These are phyloP conservation scores for Tolypocladium album DNA, from an alignment of 2,329 filamentous ascomycete species.

Conservation along the genomic window DNA sequence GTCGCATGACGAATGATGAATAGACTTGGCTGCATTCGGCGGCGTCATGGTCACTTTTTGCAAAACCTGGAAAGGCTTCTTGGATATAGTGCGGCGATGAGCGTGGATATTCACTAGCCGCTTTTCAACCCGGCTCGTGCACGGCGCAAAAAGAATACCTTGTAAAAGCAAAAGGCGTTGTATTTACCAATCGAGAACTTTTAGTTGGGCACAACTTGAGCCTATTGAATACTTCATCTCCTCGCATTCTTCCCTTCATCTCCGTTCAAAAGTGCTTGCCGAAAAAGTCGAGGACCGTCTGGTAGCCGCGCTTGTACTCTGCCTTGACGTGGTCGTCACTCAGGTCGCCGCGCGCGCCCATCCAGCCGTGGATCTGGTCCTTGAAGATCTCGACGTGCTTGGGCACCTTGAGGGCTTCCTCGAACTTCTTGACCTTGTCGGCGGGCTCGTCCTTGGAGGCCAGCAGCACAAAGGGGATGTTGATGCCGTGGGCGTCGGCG, in stretches of 20 bases:
- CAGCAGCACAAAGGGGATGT: constrained; percentile 50
- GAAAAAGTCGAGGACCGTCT: constrained; percentile 48
- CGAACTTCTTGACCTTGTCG: constrained; percentile 45
- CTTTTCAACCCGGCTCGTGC: background rate
- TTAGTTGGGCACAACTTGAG: background rate
- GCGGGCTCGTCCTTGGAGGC: constrained; percentile 54
- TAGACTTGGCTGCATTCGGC: background rate
- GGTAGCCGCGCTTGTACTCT: constrained; percentile 53
- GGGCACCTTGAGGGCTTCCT: constrained; percentile 38
- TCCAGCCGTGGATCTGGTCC: constrained; percentile 64
- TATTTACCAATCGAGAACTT: background rate
- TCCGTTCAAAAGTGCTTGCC: constrained; percentile 31
- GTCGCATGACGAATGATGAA: background rate
- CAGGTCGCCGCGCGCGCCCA: constrained; percentile 55
- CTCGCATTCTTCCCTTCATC: background rate
- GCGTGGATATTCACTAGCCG: background rate
- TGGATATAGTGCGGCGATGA: background rate
- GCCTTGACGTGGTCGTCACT: constrained; percentile 44
- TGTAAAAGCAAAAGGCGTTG: background rate
- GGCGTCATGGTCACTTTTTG: background rate
- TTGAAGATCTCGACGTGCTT: constrained; percentile 56
- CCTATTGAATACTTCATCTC: background rate
- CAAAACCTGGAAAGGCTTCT: background rate
- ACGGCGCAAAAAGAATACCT: background rate
- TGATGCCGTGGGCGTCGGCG: constrained; percentile 47